phyloP scores from a whole-genome alignment of 2,329 filamentous ascomycete species.

The Trichophyton rubrum region DNA sequence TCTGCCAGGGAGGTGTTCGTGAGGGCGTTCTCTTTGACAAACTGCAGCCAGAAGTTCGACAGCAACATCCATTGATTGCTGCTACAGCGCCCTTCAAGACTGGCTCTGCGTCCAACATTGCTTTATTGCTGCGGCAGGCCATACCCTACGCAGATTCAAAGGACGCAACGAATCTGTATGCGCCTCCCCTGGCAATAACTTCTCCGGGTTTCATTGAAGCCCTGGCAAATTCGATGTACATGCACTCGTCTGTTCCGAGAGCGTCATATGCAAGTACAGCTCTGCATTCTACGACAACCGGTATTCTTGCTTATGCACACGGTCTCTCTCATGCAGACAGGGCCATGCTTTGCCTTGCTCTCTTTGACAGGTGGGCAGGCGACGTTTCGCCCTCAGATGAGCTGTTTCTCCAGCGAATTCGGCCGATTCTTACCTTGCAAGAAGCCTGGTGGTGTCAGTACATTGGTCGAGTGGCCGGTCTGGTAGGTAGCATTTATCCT shows the following conservation, averaged over 20 bases:
- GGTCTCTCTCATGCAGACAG: slow-evolving; percentile 62
- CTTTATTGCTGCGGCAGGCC: slow-evolving; percentile 33
- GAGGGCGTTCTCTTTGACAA: slow-evolving; percentile 70
- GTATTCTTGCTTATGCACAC: slow-evolving; percentile 54
- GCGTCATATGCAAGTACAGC: slow-evolving; percentile 52
- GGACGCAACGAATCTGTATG: slow-evolving; percentile 9
- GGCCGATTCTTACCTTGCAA: slow-evolving; percentile 41
- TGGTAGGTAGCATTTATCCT: slow-evolving; percentile 50
- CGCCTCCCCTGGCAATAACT: slow-evolving; percentile 39
- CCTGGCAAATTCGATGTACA: slow-evolving; percentile 48
- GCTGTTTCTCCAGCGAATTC: slow-evolving; percentile 42
- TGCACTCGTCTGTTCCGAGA: slow-evolving; percentile 40
- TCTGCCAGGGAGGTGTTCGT: slow-evolving; percentile 77
- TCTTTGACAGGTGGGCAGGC: slow-evolving; percentile 63
- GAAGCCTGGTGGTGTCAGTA: slow-evolving; percentile 55
- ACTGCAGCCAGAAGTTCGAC: slow-evolving; percentile 47
- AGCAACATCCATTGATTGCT: slow-evolving; percentile 53
- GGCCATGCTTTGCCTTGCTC: slow-evolving; percentile 56
- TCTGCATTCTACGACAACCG: slow-evolving; percentile 58
- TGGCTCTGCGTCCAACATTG: slow-evolving; percentile 36
- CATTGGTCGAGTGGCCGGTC: slow-evolving; percentile 46
- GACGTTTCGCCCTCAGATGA: slow-evolving; percentile 47
- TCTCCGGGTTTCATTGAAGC: slow-evolving; percentile 40
- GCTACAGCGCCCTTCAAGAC: slow-evolving; percentile 45
- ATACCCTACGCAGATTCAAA: not conserved